A percentile compares a stretch with the other conserved stretches of the same genome.
phyloP scores from a whole-genome alignment of 306 rosid genomes.

The Coriaria nepalensis region DNA sequence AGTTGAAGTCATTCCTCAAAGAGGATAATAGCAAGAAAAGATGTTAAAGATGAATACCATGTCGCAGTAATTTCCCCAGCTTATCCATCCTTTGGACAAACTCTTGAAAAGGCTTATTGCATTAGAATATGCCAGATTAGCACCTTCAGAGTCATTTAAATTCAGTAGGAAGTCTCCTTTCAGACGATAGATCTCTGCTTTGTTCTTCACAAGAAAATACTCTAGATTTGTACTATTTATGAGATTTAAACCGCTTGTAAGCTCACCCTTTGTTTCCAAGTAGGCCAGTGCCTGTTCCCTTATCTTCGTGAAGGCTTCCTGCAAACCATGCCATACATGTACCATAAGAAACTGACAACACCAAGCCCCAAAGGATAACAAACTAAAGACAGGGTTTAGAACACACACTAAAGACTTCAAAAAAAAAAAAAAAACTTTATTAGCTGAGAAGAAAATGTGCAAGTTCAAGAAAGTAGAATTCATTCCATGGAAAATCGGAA shows the following conservation, averaged over 20 bases:
- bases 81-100: conserved; percentile 98
- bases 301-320: conserved; percentile 98
- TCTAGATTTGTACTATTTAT: conserved; percentile 87
- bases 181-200: conserved; percentile 84
- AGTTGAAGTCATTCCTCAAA: conserved; percentile 10
- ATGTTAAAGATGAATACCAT: conserved; percentile 37
- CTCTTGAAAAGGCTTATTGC: conserved; percentile 79
- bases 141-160: conserved; percentile 64
- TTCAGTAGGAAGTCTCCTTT: conserved; percentile 82
- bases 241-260: conserved; percentile 62
- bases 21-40: conserved; percentile 11
- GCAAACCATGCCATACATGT: conserved; percentile 24
- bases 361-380: neutral
- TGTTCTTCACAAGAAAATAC: conserved; percentile 87
- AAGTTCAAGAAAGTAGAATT: too few species aligned
- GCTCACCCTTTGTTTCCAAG: conserved; percentile 87
- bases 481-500: too few species aligned
- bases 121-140: conserved; percentile 69
- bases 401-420: too few species aligned
- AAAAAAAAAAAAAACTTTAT: too few species aligned
- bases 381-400: neutral
- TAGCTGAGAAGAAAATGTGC: too few species aligned
- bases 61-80: conserved; percentile 99
- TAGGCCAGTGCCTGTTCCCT: conserved; percentile 92
- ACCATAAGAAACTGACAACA: neutral